phyloP scores from a whole-genome alignment of 306 rosid genomes.

The Sphenostylis stenocarpa region DNA sequence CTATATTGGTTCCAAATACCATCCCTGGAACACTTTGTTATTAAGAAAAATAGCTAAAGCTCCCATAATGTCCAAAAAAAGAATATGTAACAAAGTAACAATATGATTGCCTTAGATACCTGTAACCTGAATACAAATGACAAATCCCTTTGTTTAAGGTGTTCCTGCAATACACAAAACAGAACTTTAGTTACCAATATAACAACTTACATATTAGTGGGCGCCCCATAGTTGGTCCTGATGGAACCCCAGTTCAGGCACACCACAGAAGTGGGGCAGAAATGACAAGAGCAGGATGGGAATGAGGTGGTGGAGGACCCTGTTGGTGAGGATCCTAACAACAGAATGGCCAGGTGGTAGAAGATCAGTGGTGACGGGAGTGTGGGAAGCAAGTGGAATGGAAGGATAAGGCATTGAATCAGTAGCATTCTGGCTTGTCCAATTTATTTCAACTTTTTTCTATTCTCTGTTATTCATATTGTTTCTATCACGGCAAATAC shows the following conservation, averaged over 20 bases:
- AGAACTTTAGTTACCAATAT: constrained; percentile 18
- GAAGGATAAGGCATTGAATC: background rate
- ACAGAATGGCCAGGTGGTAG: background rate
- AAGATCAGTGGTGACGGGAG: background rate
- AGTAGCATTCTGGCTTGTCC: background rate
- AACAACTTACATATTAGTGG: constrained; percentile 5
- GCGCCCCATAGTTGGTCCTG: background rate
- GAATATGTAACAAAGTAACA: constrained; percentile 9
- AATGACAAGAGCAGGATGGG: background rate
- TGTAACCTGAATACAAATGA: constrained; percentile 97
- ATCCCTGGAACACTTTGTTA: constrained; percentile 14
- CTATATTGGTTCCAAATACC: background rate
- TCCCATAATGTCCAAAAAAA: background rate
- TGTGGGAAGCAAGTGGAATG: background rate
- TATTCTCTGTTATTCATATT: background rate
- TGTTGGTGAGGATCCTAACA: background rate
- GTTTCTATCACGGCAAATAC: background rate
- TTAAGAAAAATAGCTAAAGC: background rate
- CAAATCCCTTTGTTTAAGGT: constrained; percentile 80
- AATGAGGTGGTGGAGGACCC: constrained; percentile 4
- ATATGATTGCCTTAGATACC: constrained; percentile 52
- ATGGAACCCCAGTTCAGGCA: background rate
- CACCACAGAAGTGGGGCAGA: background rate
- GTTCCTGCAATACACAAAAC: constrained; percentile 70
- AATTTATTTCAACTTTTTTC: background rate